Evolutionary conservation across 1,284 basidiomycete species (phyloP).

Genomic region (Xanthoconium separans): DNA sequence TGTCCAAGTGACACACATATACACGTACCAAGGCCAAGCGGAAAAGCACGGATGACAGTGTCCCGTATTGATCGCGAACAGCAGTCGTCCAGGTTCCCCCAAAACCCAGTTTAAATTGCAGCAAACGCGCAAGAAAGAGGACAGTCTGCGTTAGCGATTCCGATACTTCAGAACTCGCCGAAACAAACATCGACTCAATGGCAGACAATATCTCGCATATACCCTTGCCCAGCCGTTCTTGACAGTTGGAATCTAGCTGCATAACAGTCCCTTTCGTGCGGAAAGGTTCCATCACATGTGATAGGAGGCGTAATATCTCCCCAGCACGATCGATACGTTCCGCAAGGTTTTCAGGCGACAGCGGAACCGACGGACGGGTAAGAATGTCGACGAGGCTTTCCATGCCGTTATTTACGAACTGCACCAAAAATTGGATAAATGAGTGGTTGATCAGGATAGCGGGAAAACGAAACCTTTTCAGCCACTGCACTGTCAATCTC

Average conservation of each 20-base stretch:
- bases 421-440: background rate
- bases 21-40: slow-evolving; percentile 56
- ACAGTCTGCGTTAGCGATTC: slow-evolving; percentile 33
- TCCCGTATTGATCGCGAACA: slow-evolving; percentile 46
- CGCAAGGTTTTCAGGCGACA: slow-evolving; percentile 32
- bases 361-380: slow-evolving; percentile 34
- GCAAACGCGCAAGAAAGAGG: slow-evolving; percentile 57
- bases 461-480: slow-evolving; percentile 50
- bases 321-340: slow-evolving; percentile 54
- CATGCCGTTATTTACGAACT: slow-evolving; percentile 78
- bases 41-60: slow-evolving; percentile 48
- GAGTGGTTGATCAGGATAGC: background rate
- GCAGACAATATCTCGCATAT: slow-evolving; percentile 46
- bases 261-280: slow-evolving; percentile 46
- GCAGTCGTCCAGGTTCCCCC: slow-evolving; percentile 55
- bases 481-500: slow-evolving; percentile 65
- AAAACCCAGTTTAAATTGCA: slow-evolving; percentile 74
- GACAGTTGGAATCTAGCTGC: slow-evolving; percentile 49
- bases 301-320: slow-evolving; percentile 68
- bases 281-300: slow-evolving; percentile 65
- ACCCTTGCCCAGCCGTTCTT: slow-evolving; percentile 53
- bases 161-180: slow-evolving; percentile 12
- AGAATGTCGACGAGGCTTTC: slow-evolving; percentile 62
- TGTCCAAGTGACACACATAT: background rate
- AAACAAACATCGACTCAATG: slow-evolving; percentile 39